Base-by-base conservation (phyloP, 768 basidiomycete species). In the Lyophyllum semitale region DNA sequence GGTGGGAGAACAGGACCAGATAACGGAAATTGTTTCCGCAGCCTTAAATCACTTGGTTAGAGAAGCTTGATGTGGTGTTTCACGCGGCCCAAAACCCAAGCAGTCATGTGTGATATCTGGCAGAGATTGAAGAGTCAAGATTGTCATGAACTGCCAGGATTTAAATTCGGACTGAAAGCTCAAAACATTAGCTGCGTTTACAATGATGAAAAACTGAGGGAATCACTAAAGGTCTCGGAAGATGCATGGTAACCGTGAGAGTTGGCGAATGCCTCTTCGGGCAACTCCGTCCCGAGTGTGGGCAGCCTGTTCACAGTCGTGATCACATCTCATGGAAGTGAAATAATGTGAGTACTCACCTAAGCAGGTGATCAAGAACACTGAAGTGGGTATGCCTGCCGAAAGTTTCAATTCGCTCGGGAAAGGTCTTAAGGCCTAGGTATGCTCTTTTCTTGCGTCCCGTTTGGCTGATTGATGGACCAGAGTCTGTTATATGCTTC, bases 401-500 rank as follows among this genome's bases (percentile, higher is more conserved):
- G 46, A 74, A 77, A 2, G 60, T 66, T 22, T 67, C 27, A 76
- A 50, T 51, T 72, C 71, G 11, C 61, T 61, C 3, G 73, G 45
- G 55, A 65, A 69, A 0, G 73, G 74, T 1, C 72, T 66, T 15
- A 76, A 35, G 13, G 68, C 61, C 37, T 59, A 40, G 4, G 74
- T 74, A 51, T 76, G 73, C 17, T 44, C 65, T 27, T 63, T 71
- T 7, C 30, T 65, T 8, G 70, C 63, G 44, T 69, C 56, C 33
- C 63, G 61, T 46, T 71, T 62, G 18, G 73, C 72, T 75, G 20
- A 77, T 58, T 15, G 77, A 56, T 4, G 67, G 66, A 52, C 15
- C 13, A 35, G 8, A 15, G 15, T 7, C 86, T 75, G 59, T 82
- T 84, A 62, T 87, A 87, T 52, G 79, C 72, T 60, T 88, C 85